Conservation (phyloP, 257 asterid genomes). For the Euphrasia confusa region DNA sequence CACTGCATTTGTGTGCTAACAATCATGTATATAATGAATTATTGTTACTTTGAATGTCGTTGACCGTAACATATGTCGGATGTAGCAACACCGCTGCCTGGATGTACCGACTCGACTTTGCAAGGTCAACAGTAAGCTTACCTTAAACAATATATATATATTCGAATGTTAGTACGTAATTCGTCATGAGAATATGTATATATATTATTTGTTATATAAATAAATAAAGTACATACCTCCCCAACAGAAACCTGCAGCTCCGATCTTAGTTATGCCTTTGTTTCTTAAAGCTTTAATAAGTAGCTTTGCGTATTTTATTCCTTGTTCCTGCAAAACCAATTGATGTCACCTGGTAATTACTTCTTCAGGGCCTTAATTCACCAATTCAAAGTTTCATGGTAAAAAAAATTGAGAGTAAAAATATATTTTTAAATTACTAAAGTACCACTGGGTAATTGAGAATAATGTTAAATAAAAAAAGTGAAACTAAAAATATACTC, state of each 20-base stretch:
- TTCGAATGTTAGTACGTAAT: too few species aligned
- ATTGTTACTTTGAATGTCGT: slow-evolving; percentile 42
- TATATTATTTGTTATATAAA: too few species aligned
- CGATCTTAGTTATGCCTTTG: slow-evolving; percentile 42
- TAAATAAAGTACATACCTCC: slow-evolving; percentile 32
- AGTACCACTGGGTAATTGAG: too few species aligned
- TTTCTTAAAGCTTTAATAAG: slow-evolving; percentile 42
- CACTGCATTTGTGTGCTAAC: too few species aligned
- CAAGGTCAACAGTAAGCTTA: slow-evolving; percentile 50
- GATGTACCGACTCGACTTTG: slow-evolving; percentile 31
- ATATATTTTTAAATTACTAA: too few species aligned
- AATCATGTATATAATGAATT: neutral
- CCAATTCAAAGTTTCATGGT: too few species aligned
- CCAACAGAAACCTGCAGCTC: slow-evolving; percentile 61
- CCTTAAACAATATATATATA: slow-evolving; percentile 27
- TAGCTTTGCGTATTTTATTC: slow-evolving; percentile 42
- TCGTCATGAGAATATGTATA: too few species aligned
- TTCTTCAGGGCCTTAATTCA: neutral
- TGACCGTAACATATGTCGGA: slow-evolving; percentile 42
- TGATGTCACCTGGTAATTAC: neutral
- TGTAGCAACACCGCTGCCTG: slow-evolving; percentile 51
- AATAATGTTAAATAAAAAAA: too few species aligned
- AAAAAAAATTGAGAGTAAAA: too few species aligned
- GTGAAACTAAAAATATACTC: too few species aligned
- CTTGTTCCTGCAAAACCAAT: slow-evolving; percentile 35